phyloP scores from a whole-genome alignment of 2,329 filamentous ascomycete species.

The Harringtonia lauricola region DNA sequence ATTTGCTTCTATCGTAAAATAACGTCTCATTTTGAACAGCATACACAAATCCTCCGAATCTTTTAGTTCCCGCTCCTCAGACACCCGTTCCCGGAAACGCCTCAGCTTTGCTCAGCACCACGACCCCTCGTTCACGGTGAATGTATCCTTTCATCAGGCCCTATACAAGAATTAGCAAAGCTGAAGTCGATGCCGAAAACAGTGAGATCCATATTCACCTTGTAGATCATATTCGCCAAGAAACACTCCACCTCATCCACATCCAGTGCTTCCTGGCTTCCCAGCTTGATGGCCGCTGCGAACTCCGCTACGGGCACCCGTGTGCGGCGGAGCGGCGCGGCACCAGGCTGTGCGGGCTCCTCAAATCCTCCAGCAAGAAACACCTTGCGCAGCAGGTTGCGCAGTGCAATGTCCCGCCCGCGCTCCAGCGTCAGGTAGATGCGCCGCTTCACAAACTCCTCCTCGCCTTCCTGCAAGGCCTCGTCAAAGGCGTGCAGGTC shows the following conservation, averaged over 20 bases:
- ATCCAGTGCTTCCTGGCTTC: conserved; percentile 58
- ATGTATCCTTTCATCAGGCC: conserved; percentile 98
- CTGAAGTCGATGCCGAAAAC: too few species aligned
- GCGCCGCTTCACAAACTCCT: conserved; percentile 84
- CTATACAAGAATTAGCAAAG: conserved; percentile 29
- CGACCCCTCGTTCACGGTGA: conserved; percentile 74
- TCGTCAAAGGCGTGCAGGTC: conserved; percentile 76
- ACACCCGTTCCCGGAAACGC: conserved; percentile 87
- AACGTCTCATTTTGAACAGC: too few species aligned
- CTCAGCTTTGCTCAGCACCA: conserved; percentile 85
- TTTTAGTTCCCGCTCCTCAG: conserved; percentile 19
- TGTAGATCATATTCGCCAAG: conserved; percentile 95
- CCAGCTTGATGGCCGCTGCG: conserved; percentile 68
- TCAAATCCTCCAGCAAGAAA: conserved; percentile 78
- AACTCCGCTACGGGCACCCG: conserved; percentile 79
- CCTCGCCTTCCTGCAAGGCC: conserved; percentile 69
- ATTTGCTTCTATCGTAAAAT: too few species aligned
- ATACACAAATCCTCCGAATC: too few species aligned
- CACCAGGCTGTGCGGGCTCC: conserved; percentile 57
- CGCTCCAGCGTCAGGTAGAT: conserved; percentile 94
- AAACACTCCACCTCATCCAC: conserved; percentile 92
- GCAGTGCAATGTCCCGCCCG: conserved; percentile 79
- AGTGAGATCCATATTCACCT: conserved; percentile 41
- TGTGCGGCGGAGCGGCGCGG: conserved; percentile 54
- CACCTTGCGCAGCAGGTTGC: conserved; percentile 86